A percentile compares a stretch with the other conserved stretches of the same genome.
Evolutionary conservation across 164 flowering plant genomes (phyloP).

Genomic region (Tinospora cordifolia): DNA sequence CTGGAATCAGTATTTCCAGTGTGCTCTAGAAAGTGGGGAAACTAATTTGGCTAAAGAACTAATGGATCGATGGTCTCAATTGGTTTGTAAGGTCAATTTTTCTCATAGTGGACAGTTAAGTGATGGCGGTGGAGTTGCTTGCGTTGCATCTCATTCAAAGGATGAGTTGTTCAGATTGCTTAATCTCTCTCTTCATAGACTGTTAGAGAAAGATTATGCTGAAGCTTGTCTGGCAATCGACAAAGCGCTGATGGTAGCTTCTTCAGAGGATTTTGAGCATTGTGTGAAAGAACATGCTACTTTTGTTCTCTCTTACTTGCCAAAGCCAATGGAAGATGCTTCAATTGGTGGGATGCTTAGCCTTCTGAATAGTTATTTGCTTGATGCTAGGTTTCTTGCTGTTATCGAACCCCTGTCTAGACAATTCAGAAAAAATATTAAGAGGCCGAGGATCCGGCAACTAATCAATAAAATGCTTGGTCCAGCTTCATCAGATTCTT

Average conservation of each 20-base stretch:
- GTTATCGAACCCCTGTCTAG: constrained; percentile 47
- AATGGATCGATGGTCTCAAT: constrained; percentile 52
- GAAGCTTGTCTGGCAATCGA: constrained; percentile 53
- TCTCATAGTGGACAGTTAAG: constrained; percentile 13
- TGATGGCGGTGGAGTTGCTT: constrained; percentile 8
- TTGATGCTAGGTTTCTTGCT: constrained; percentile 24
- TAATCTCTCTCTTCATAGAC: constrained; percentile 50
- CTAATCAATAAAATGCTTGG: constrained; percentile 42
- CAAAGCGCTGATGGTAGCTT: constrained; percentile 41
- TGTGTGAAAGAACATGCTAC: constrained; percentile 55
- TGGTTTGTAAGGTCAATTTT: constrained; percentile 29
- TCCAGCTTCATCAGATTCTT: constrained; percentile 46
- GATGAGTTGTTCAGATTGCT: constrained; percentile 58
- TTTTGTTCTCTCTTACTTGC: constrained; percentile 29
- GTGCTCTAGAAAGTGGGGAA: constrained; percentile 43
- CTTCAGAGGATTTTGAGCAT: constrained; percentile 35
- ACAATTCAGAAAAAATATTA: constrained; percentile 38
- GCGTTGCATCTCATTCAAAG: constrained; percentile 14
- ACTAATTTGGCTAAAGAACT: constrained; percentile 37
- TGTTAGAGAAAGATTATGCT: constrained; percentile 38
- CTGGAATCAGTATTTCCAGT: constrained; percentile 77
- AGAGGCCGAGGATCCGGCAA: constrained; percentile 50
- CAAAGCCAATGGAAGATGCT: constrained; percentile 22
- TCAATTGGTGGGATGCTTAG: constrained; percentile 20
- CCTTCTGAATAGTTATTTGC: constrained; percentile 33